Evolutionary conservation across 1,284 basidiomycete genomes (phyloP), one percentile per base, ranked within the genome.

Genomic region (Omphalotus olearius): DNA sequence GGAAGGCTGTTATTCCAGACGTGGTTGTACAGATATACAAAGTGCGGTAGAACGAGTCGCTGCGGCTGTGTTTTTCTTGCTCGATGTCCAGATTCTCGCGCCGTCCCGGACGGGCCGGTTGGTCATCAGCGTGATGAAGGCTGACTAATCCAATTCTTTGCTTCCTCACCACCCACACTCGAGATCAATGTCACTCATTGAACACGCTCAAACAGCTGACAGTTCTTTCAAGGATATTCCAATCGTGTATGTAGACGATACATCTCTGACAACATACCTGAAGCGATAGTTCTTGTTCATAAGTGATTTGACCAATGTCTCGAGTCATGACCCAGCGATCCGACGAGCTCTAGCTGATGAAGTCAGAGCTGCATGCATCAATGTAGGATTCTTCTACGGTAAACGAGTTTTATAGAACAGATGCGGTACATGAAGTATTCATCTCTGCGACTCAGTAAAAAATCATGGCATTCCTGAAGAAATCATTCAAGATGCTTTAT

Each of bases 311-410:
- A 64, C 71, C 39, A 63, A 79, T 54, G 66, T 81, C 16, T 59
- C 60, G 5, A 77, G 66, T 36, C 48, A 68, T 2, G 74, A 81
- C 55, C 59, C 67, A 1, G 59, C 55, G 5, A 63, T 67, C 17
- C 72, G 79, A 42, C 65, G 67, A 47, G 72, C 65, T 2, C 66
- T 91, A 1, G 86, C 82, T 0, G 66, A 72, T 14, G 66, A 79
- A 53, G 76, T 92, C 30, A 71, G 83, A 37, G 72, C 85, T 56
- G 88, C 88, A 0, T 89, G 84, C 60, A 78, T 89, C 50, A 79
- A 82, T 45, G 82, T 83, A 6, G 90, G 89, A 0, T 92, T 92
- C 66, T 89, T 92, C 68, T 92, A 92, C 62, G 78, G 88, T 88
- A 56, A 25, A 36, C 41, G 30, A n/a, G 16, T 25, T 23, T 23